Evolutionary conservation across 495 filamentous ascomycete species (phyloP), one percentile per base, ranked within the genome.

Genomic region (Aspergillus bridgeri): DNA sequence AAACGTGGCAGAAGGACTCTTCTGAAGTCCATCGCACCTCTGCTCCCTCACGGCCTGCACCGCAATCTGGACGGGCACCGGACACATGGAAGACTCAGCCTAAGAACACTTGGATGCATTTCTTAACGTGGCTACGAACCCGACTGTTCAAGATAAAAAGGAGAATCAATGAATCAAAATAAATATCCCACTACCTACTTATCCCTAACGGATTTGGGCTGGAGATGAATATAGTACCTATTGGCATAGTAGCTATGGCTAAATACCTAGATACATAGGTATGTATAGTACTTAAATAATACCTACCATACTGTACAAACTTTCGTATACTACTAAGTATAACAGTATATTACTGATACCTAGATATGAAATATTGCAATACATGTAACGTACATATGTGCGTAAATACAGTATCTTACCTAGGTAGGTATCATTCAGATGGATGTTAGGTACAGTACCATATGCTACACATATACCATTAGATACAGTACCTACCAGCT

Each of bases 51-150:
- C 57, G 51, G 21, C 42, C 51, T 21, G 47, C 38, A 50, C 48
- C 60, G 20, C 59, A 59, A 22, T 48, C 55, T 11, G 48, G 53
- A 18, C 25, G 49, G 19, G 53, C 53, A 15, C 58, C 69, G 1
- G 63, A 47, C 2, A 64, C 63, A 15, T 73, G 69, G 65, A 75
- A 72, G 59, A 71, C 72, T 9, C 72, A 73, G 50, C 67, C 74
- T 1, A 75, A 73, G 49, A 77, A 71, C 57, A 73, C 68, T 2
- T 80, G 76, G 77, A 68, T 78, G 55, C 68, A 73, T 21, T 80
- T 79, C 57, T 66, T 79, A 57, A 79, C 75, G 1, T 80, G 77
- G 77, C 63, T 78, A 56, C 69, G 73, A 43, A 79, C 76, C 27
- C 69, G 75, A 46, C 59, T 79, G 15, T 79, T 78, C 54, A 79